These are phyloP conservation scores for Fusarium coicis DNA, from an alignment of 2,329 filamentous ascomycete genomes.

Conservation along the genomic window DNA sequence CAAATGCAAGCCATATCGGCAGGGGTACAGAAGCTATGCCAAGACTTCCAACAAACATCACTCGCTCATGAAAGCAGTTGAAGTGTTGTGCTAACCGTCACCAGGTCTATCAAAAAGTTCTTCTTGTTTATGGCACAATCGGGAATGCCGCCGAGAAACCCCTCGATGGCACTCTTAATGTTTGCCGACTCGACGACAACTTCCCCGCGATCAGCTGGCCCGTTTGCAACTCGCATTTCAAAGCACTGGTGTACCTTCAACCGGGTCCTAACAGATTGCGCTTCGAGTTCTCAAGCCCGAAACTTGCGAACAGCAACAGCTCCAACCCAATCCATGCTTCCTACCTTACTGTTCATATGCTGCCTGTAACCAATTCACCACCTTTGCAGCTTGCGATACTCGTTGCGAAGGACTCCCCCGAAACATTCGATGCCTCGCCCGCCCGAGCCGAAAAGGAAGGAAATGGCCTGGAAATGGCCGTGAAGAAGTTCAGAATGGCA, in stretches of 20 bases:
- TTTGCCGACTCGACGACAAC: slow-evolving; percentile 84
- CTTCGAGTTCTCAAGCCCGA: slow-evolving; percentile 88
- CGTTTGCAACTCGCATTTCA: slow-evolving; percentile 89
- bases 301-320: slow-evolving; percentile 75
- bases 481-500: slow-evolving; percentile 93
- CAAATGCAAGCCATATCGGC: slow-evolving; percentile 23
- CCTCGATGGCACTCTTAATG: slow-evolving; percentile 81
- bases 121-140: slow-evolving; percentile 84
- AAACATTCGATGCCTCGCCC: slow-evolving; percentile 84
- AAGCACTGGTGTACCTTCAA: slow-evolving; percentile 87
- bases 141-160: slow-evolving; percentile 75
- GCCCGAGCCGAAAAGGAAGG: slow-evolving; percentile 81
- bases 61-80: background rate
- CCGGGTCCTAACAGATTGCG: slow-evolving; percentile 90
- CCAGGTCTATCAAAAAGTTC: slow-evolving; percentile 90
- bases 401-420: slow-evolving; percentile 86
- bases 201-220: slow-evolving; percentile 90
- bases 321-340: slow-evolving; percentile 79
- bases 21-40: slow-evolving; percentile 21
- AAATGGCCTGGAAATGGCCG: slow-evolving; percentile 81
- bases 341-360: slow-evolving; percentile 85
- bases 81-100: slow-evolving; percentile 37
- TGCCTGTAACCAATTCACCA: slow-evolving; percentile 80
- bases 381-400: slow-evolving; percentile 91
- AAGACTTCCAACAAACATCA: slow-evolving; percentile 3